These are phyloP conservation scores for Orbilia brochopaga DNA, from an alignment of 2,329 filamentous ascomycete genomes.

Conservation along the genomic window DNA sequence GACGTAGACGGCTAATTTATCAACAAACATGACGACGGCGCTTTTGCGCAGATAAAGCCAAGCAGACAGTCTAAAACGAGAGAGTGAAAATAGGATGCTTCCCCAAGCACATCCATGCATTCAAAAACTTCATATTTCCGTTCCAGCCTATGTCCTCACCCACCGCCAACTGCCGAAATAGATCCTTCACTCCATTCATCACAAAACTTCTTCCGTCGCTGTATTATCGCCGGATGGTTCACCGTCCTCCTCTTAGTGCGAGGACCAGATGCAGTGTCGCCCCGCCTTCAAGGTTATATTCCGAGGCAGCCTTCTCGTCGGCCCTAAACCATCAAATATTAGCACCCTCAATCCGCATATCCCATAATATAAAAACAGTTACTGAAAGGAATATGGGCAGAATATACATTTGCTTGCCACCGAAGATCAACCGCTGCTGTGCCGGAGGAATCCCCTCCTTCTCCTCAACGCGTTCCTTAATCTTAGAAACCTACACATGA, in stretches of 20 bases:
- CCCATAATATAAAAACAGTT: too few species aligned
- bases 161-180: too few species aligned
- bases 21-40: not conserved
- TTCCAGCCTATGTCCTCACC: too few species aligned
- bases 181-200: not conserved
- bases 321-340: slow-evolving; percentile 65
- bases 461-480: slow-evolving; percentile 99
- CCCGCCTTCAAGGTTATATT: slow-evolving; percentile 89
- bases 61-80: slow-evolving; percentile 22
- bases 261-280: slow-evolving; percentile 94
- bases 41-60: not conserved
- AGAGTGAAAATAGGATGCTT: not conserved
- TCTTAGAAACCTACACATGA: slow-evolving; percentile 76
- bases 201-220: not conserved
- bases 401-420: slow-evolving; percentile 92
- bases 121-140: not conserved
- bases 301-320: slow-evolving; percentile 89
- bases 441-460: slow-evolving; percentile 98
- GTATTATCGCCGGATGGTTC: not conserved
- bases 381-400: not conserved
- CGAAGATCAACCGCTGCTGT: slow-evolving; percentile 93
- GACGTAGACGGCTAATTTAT: slow-evolving; percentile 22
- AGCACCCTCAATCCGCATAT: too few species aligned
- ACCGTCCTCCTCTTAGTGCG: slow-evolving; percentile 78
- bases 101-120: not conserved